Conservation (phyloP, 768 basidiomycete genomes). For the Kwoniella bestiolae region DNA sequence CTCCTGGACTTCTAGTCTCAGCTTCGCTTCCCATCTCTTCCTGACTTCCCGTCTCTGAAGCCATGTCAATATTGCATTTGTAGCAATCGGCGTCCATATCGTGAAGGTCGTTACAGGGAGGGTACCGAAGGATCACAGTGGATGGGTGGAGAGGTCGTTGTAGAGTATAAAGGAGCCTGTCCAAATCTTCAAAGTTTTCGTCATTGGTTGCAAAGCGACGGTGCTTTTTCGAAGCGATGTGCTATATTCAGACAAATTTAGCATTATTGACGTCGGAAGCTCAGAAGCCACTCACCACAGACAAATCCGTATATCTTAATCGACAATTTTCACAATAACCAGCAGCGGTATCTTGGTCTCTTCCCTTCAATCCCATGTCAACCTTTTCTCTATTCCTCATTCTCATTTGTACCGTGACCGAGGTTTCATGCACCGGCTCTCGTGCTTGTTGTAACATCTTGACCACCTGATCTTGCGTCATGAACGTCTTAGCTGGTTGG, state of each 20-base stretch:
- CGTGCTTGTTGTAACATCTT: constrained; percentile 43
- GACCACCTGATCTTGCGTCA: constrained; percentile 45
- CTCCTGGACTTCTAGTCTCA: background rate
- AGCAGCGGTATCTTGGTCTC: constrained; percentile 64
- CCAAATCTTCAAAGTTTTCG: constrained; percentile 77
- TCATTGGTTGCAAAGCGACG: constrained; percentile 78
- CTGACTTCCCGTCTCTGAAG: constrained; percentile 10
- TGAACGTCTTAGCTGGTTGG: constrained; percentile 32
- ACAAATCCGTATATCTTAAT: constrained; percentile 84
- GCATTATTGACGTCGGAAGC: constrained; percentile 11
- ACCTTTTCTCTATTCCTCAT: constrained; percentile 47
- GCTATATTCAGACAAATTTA: constrained; percentile 61
- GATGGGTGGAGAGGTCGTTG: constrained; percentile 38
- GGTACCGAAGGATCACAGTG: constrained; percentile 4
- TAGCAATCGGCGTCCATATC: constrained; percentile 13
- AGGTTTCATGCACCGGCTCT: constrained; percentile 28
- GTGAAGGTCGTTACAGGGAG: constrained; percentile 30
- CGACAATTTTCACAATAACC: constrained; percentile 99
- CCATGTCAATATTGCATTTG: constrained; percentile 18
- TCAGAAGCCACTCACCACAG: constrained; percentile 63
- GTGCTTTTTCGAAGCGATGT: constrained; percentile 73
- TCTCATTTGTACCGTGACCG: constrained; percentile 30
- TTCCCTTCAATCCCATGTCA: constrained; percentile 38
- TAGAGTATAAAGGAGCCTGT: constrained; percentile 65
- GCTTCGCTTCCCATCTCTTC: background rate